Base-by-base conservation (phyloP, 371 early-diverging fungal genomes). In the Circinella umbellata region DNA sequence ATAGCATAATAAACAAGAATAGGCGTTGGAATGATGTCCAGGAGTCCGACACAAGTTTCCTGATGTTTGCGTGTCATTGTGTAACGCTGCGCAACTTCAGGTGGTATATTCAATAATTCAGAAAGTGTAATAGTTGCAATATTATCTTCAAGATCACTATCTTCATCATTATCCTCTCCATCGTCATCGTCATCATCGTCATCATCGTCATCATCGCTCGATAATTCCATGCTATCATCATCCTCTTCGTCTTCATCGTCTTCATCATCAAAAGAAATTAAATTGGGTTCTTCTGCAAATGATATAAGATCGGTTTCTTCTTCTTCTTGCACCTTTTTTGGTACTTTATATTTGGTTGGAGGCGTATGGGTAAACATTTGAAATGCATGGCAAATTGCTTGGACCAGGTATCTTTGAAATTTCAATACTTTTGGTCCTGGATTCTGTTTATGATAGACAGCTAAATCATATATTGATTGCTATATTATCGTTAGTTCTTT, bases 1-100 rank as follows among this genome's bases (percentile, higher is more conserved):
- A 83, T 73, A 3, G 80, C 79, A 69, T 83, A 81, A 42, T 81
- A 79, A 0, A 81, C 51, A 42, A 81, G 64, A 18, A 77, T 64
- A 11, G 78, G 77, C 3, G 76, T 61, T 27, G 73, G 65, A 3
- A 77, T 74, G 3, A 61, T 73, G 14, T 73, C 66, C 15, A 75
- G 64, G 65, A 75, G 73, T 0, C 47, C 7, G 47, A 83, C 62
- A 6, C 73, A 63, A 2, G 69, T 69, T 18, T 65, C 35, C 39
- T 83, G 76, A 35, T 83, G 79, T 4, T 64, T 42, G 18, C 68
- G 59, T 13, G 64, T 49, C 6, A 73, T 9, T 47, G 54, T 38
- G 67, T 72, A 72, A n/a, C 75, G 36, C 47, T 27, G 27, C 20
- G 69, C 53, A 46, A 66, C 66, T 27, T 74, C 73, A 3, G 72